Evolutionary conservation across 371 early-diverging fungal genomes (phyloP), one percentile per base, ranked within the genome.

Genomic region (Fennellomyces sp.): DNA sequence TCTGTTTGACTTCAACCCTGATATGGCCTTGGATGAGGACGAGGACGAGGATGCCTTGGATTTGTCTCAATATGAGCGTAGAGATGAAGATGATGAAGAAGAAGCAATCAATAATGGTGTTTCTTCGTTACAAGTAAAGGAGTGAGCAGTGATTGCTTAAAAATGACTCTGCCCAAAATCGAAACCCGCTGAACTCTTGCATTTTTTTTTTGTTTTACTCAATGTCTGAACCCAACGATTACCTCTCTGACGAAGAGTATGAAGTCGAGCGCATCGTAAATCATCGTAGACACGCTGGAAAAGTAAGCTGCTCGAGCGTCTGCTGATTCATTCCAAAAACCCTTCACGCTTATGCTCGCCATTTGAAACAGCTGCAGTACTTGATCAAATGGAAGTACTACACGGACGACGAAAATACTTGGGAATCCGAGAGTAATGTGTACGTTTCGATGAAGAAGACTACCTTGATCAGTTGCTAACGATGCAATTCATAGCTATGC

Each of bases 1-100:
- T 76, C 76, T 97, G 73, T 99, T 99, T 78, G 94, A 96, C 65
- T 97, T 94, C 81, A 97, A 97, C 73, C 98, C 99, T 36, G 91
- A 96, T 7, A 78, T 90, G 78, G 90, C 89, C 63, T 75, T 82
- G 31, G 87, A 81, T n/a, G 76, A 70, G 31, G 93, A 91, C 48
- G 94, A 94, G 42, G 94, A 92, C 38, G 90, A 80, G 38, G 87
- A 89, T 66, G 82, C 79, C 25, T 80, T 87, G 58, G 88, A 88
- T 65, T 68, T 88, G 47, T 66, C 84, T 26, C 65, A 56, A 21
- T 87, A 84, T 59, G 70, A 87, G 19, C 78, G 81, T 33, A 68
- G 70, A 28, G 72, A 82, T 56, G 81, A 80, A 51, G 59, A 66
- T 19, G 64, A 78, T 26, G 75, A 76, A 57, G 56, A 65, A 25